Evolutionary conservation across 306 rosid genomes (phyloP).

Genomic region (Arachis stenosperma): DNA sequence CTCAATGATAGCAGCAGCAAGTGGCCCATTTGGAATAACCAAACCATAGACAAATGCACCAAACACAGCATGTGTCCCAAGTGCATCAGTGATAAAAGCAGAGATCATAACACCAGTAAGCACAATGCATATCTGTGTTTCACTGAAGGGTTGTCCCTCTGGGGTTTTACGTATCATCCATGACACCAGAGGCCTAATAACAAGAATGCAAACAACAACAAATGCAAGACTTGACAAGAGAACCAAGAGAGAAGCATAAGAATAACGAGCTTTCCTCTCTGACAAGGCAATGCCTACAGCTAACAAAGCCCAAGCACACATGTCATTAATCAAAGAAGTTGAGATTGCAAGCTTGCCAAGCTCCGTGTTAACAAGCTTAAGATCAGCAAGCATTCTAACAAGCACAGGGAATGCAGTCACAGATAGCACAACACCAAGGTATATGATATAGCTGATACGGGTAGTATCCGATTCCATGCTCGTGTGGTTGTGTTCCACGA

Average conservation of each 20-base stretch:
- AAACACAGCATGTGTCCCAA: constrained; percentile 78
- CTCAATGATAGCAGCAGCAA: constrained; percentile 73
- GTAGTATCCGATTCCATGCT: background rate
- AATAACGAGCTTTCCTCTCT: constrained; percentile 2
- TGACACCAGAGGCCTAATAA: constrained; percentile 56
- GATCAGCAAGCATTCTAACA: constrained; percentile 74
- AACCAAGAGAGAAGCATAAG: constrained; percentile 63
- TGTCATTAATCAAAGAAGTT: constrained; percentile 68
- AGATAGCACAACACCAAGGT: constrained; percentile 71
- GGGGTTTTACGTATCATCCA: constrained; percentile 73
- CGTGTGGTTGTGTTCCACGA: background rate
- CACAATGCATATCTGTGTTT: constrained; percentile 57
- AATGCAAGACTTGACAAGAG: constrained; percentile 62
- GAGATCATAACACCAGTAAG: constrained; percentile 82
- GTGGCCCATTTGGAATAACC: constrained; percentile 77
- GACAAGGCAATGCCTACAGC: constrained; percentile 80
- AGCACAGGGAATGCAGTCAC: constrained; percentile 86
- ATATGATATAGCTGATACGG: constrained; percentile 50
- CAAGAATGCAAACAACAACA: constrained; percentile 49
- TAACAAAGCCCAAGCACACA: constrained; percentile 72
- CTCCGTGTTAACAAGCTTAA: constrained; percentile 77
- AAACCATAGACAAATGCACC: constrained; percentile 90
- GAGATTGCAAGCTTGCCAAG: constrained; percentile 76
- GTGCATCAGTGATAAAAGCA: constrained; percentile 76
- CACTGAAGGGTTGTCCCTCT: constrained; percentile 71